Conservation (phyloP, 306 rosid species). For the Dalbergia cultrata region DNA sequence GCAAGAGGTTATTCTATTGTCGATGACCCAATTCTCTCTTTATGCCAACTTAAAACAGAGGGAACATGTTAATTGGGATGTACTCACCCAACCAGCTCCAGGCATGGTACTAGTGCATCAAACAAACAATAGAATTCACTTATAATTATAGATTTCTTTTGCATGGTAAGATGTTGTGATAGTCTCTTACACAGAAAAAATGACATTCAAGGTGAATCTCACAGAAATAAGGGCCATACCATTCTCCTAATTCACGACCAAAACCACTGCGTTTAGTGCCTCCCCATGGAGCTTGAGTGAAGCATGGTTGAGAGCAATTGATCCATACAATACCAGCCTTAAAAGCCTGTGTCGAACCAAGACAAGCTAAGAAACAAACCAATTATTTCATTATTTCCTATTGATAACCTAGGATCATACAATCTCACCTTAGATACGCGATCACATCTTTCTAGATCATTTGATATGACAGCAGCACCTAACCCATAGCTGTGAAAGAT, state of each 20-base stretch:
- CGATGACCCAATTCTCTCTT: background rate
- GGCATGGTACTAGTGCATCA: conserved; percentile 6
- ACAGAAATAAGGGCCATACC: conserved; percentile 59
- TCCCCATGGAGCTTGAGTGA: conserved; percentile 99
- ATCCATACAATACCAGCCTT: conserved; percentile 94
- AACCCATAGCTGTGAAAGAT: conserved; percentile 76
- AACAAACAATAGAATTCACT: conserved; percentile 31
- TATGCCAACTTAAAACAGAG: conserved; percentile 20
- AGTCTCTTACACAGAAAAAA: conserved; percentile 19
- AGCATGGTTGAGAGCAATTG: conserved; percentile 98
- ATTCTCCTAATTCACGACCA: conserved; percentile 98
- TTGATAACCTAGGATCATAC: conserved; percentile 37
- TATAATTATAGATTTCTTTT: conserved; percentile 22
- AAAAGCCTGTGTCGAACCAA: conserved; percentile 67
- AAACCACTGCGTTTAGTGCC: conserved; percentile 96
- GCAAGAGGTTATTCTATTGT: conserved; percentile 11
- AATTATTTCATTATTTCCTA: conserved; percentile 11
- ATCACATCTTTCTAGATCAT: conserved; percentile 94
- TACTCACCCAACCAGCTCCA: conserved; percentile 2
- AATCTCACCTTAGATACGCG: conserved; percentile 80
- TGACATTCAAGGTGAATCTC: conserved; percentile 2
- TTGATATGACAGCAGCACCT: conserved; percentile 91
- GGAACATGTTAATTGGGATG: background rate
- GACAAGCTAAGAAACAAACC: conserved; percentile 20
- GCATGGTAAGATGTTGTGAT: background rate